A percentile compares a stretch with the other conserved stretches of the same genome.
Conservation (phyloP, 2,329 filamentous ascomycete species). For the Diaporthe citri region DNA sequence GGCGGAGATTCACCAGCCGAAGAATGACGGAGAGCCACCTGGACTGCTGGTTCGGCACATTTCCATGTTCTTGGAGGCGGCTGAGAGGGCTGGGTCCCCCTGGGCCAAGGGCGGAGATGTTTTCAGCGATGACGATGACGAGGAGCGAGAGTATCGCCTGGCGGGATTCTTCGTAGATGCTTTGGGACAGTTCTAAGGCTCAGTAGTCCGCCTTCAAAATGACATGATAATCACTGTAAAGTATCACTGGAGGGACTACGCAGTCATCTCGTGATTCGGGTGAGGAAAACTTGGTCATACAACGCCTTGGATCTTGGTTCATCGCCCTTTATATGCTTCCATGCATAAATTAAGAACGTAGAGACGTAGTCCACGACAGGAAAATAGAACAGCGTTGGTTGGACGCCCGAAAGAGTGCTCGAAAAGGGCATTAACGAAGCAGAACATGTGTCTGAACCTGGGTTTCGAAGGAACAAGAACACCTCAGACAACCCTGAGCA, state of each 20-base stretch:
- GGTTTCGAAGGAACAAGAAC: not conserved
- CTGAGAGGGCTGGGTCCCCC: not conserved
- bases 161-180: not conserved
- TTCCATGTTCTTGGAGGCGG: not conserved
- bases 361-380: not conserved
- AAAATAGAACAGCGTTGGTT: not conserved
- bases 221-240: not conserved
- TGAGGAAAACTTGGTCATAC: no score
- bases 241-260: not conserved
- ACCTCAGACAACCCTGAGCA: not conserved
- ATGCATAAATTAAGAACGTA: not conserved
- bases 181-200: not conserved
- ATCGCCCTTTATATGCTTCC: not conserved
- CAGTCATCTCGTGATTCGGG: no score
- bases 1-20: not conserved
- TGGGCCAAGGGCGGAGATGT: not conserved
- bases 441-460: not conserved
- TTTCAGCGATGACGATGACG: not conserved
- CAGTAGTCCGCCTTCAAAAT: not conserved
- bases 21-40: not conserved
- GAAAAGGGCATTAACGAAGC: no score
- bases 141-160: not conserved
- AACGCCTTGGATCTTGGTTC: no score
- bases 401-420: not conserved
- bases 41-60: not conserved